Conservation (phyloP, 148 eudicot species). For the Heliosperma pusillum region DNA sequence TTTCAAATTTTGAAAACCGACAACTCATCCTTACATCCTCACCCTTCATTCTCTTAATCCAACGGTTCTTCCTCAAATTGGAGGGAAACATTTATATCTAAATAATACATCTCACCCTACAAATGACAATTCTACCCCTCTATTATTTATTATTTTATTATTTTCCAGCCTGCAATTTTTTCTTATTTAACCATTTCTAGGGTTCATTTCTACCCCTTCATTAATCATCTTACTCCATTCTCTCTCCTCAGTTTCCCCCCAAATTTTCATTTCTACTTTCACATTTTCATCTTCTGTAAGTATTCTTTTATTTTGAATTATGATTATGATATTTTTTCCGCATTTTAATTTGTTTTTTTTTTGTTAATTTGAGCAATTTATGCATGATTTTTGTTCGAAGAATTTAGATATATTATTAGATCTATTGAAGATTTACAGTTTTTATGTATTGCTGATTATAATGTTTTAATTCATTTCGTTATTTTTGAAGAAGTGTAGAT, state of each 20-base stretch:
- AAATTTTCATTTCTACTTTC: not conserved
- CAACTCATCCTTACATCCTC: conserved; percentile 9
- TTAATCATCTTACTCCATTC: not conserved
- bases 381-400: not conserved
- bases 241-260: conserved; percentile 1
- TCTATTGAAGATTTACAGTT: not conserved
- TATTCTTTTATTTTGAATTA: not conserved
- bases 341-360: not conserved
- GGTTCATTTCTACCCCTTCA: not conserved
- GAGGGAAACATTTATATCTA: conserved; percentile 9
- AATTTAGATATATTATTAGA: not conserved
- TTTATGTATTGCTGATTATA: too few species aligned
- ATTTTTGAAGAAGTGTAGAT: not conserved
- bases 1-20: conserved; percentile 5
- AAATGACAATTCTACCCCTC: not conserved
- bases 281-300: conserved; percentile 20
- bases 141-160: not conserved
- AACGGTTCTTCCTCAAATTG: conserved; percentile 9
- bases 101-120: conserved; percentile 10
- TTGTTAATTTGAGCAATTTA: conserved; percentile 2
- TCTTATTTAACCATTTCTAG: conserved; percentile 23
- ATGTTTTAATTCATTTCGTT: not conserved
- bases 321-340: not conserved
- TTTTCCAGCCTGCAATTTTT: not conserved
- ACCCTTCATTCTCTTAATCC: conserved; percentile 19